Evolutionary conservation across 768 basidiomycete genomes (phyloP), one percentile per base, ranked within the genome.

Genomic region (Hysterangium stoloniferum): DNA sequence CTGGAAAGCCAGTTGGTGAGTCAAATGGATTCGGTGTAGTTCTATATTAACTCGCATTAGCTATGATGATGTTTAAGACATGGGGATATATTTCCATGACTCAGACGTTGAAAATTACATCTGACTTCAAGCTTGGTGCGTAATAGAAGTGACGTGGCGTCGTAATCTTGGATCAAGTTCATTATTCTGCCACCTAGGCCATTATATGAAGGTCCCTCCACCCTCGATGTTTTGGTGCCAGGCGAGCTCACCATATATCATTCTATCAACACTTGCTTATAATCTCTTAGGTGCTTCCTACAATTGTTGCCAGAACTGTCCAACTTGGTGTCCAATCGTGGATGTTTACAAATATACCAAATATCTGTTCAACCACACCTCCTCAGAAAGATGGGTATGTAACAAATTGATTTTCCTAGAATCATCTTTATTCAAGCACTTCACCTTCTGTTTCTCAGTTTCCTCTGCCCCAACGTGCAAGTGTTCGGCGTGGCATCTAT

Each of bases 191-290:
- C n/a, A n/a, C n/a, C n/a, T n/a, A n/a, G 66, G 84, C 38, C 82
- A 65, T 43, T 64, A 64, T 51, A 66, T 64, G 63, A 62, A 65
- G 54, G 71, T 84, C 27, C 79, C 81, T 7, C 80, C 78, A 22
- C 70, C 80, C 17, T 71, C 77, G 0, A 82, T 84, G 75, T 84
- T 84, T 60, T 73, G 74, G 72, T 73, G 69, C 54, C 86, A 89
- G 44, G 66, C n/a, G n/a, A n/a, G n/a, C n/a, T n/a, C n/a, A n/a
- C n/a, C n/a, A n/a, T n/a, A n/a, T n/a, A n/a, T n/a, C n/a, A n/a
- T n/a, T n/a, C n/a, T n/a, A n/a, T n/a, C n/a, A n/a, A n/a, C n/a
- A n/a, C n/a, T n/a, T n/a, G n/a, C n/a, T n/a, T n/a, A n/a, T n/a
- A n/a, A n/a, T n/a, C n/a, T n/a, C n/a, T n/a, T n/a, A n/a, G n/a